Conservation (phyloP, 495 filamentous ascomycete genomes). For the Penicillium dipodomyicola region DNA sequence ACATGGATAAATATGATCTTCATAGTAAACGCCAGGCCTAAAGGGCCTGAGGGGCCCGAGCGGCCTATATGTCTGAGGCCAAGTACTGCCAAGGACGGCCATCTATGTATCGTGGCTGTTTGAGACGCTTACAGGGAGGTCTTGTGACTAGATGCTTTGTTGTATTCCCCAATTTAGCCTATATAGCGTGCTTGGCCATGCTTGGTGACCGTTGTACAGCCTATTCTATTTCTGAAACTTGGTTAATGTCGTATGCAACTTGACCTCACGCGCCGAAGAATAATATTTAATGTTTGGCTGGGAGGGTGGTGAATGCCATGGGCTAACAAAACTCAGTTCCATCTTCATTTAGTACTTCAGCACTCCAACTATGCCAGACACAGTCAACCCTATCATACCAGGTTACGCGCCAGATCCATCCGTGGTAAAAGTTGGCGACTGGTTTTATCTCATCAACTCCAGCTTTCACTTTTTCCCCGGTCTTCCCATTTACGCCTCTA, state of each 20-base stretch:
- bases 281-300: background rate
- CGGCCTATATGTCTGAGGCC: too few relatives aligned
- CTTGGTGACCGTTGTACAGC: too few relatives aligned
- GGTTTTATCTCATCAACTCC: conserved; percentile 33
- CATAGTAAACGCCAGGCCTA: too few relatives aligned
- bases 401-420: conserved; percentile 31
- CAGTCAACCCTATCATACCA: conserved; percentile 1
- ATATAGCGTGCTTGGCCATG: too few relatives aligned
- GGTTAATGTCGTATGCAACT: background rate
- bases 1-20: too few relatives aligned
- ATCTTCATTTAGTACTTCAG: background rate
- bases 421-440: conserved; percentile 16
- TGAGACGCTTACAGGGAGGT: too few relatives aligned
- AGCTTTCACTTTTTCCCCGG: conserved; percentile 35
- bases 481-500: conserved; percentile 30
- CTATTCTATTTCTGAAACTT: background rate
- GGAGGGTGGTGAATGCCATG: background rate
- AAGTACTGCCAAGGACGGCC: too few relatives aligned
- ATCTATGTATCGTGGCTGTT: too few relatives aligned
- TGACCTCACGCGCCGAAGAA: too few relatives aligned
- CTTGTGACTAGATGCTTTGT: too few relatives aligned
- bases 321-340: background rate
- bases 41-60: too few relatives aligned
- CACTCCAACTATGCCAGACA: background rate
- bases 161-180: too few relatives aligned